Base-by-base conservation (phyloP, 495 filamentous ascomycete species). In the Neurospora sp. region DNA sequence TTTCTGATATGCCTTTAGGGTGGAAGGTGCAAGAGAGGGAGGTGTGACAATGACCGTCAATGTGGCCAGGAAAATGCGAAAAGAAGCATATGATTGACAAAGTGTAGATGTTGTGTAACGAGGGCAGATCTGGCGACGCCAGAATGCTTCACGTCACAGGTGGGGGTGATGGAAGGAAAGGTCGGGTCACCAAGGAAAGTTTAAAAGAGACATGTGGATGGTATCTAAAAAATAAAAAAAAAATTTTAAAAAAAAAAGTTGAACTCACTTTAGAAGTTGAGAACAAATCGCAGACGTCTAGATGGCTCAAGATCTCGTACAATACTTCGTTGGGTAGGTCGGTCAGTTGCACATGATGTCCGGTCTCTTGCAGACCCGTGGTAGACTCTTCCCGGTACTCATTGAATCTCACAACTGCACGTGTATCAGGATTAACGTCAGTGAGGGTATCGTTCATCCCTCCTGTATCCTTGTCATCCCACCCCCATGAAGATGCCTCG, bases 261-360 rank as follows among this genome's bases (percentile, higher is more conserved):
- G 69, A 39, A 84, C 82, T 78, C 84, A 88, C 86, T 78, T 88
- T 86, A 22, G 86, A 85, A 73, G 84, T 79, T 70, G 83, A 77
- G 72, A 88, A 81, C 74, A 90, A 80, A 77, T 90, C 88, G 72
- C 83, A 83, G 72, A 89, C 85, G 71, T 90, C 87, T 73, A 90
- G 80, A 78, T 83, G 85, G 65, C 83, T 79, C 71, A 89, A 81
- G 69, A 90, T 79, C 70, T 85, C 82, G 74, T 87, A 82, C 61
- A 89, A 76, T 74, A 90, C 80, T 78, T 90, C 89, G 75, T 84
- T 83, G 68, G 88, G 88, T 71, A 89, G 77, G 73, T 79, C 78
- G 16, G 69, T 71, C 35, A 78, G 71, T n/a, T 74, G 71, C 31
- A 61, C 20, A 27, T 68, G 72, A 8, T 39, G 71, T 22, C 44